Evolutionary conservation across 2,329 filamentous ascomycete species (phyloP), one percentile per base, ranked within the genome.

Genomic region (Alternaria brassicicola): DNA sequence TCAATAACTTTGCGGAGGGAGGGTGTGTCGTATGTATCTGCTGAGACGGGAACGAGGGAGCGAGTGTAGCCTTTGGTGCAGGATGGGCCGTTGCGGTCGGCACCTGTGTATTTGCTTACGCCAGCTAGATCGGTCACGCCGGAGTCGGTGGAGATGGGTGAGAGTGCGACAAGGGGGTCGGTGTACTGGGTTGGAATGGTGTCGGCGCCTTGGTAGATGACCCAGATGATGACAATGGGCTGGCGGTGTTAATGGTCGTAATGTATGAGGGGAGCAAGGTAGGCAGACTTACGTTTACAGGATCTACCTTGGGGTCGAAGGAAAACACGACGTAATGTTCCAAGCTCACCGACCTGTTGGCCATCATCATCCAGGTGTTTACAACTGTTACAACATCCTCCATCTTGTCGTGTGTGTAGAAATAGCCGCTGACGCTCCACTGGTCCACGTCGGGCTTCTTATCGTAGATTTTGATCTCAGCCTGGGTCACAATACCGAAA

Each of bases 401-500:
- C 33, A 69, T 31, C 17, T 64, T 67, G 9, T 71, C 65, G 4
- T 65, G 55, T 8, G 50, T 66, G 36, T 61, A 68, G 7, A 57
- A 54, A 17, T 64, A 70, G 7, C 49, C 48, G 46, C 47, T 56
- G 5, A 60, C 54, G 12, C 60, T 49, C 59, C 62, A 70, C 7
- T 57, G 36, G 31, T 64, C 59, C 8, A 60, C 51, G 2, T 26
- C 55, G 0, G 58, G 35, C 19, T 47, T 33, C 2, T 61, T 39
- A 46, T 69, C 60, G 47, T 71, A 66, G 2, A 70, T 59, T 31
- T 55, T 66, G 10, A 66, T 45, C 36, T 65, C 59, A 35, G 68
- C 58, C 26, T 64, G 19, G 1, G 68, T 72, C 13, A 75, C 67
- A 10, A 76, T 55, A 8, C 73, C 80, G 39, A 72, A 75, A 28